Base-by-base conservation (phyloP, 768 basidiomycete genomes). In the Trametes cingulata region DNA sequence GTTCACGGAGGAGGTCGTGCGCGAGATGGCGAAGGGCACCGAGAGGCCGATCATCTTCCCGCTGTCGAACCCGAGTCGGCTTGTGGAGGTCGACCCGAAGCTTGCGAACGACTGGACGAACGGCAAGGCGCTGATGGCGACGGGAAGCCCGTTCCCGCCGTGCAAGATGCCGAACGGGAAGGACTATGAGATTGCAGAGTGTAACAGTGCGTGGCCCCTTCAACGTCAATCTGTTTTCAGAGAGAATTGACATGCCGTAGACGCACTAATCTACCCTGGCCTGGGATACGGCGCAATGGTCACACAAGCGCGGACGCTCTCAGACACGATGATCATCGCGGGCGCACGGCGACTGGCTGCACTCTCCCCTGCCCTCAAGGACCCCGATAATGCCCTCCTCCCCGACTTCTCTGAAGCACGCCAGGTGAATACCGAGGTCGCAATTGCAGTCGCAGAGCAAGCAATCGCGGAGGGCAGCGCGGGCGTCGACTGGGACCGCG, bases 241-340 rank as follows among this genome's bases (percentile, higher is more conserved):
- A 17, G 14, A 10, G 40, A 13, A 25, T 27, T 29, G 20, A 29
- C 27, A 29, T 47, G 41, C 17, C 25, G 14, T 48, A 85, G 83
- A 91, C 66, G 88, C 88, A 0, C 78, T 93, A 6, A 87, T 94
- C 50, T 94, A 93, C 72, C 92, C 93, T 3, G 93, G 91, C 24
- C 81, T 95, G 33, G 92, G 91, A 7, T 86, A 91, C 60, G 93
- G 93, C 36, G 81, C 90, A 39, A 85, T 94, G 66, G 76, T 93
- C 24, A 77, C 85, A 10, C 76, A 85, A 60, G 85, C 90, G 0
- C 77, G 81, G 6, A 73, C 69, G 8, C 79, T 95, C 66, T 87
- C 90, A 1, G 90, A 93, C 71, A 82, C 80, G n/a, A 94, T 95
- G 93, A 89, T 95, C 71, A 85, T 93, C 40, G 88, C 88, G 2